phyloP scores from a whole-genome alignment of 306 rosid species.

The Ormosia semicastrata region DNA sequence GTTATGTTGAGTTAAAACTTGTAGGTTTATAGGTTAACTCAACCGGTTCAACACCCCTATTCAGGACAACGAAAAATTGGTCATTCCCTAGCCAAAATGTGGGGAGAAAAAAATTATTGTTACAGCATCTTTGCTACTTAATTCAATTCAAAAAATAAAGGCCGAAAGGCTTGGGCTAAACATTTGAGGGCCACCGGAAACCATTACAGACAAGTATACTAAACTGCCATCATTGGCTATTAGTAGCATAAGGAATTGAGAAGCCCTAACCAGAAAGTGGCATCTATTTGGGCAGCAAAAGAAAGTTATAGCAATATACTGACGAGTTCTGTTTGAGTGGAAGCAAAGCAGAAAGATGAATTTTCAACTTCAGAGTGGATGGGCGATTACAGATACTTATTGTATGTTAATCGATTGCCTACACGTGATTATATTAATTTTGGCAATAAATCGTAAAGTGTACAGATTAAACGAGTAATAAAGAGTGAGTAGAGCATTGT shows the following conservation, averaged over 20 bases:
- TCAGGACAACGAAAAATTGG: neutral
- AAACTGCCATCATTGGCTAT: constrained; percentile 16
- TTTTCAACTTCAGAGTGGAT: constrained; percentile 6
- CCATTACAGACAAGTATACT: neutral
- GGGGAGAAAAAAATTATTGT: neutral
- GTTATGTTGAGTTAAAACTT: too few relatives aligned
- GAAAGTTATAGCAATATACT: neutral
- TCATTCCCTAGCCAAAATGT: neutral
- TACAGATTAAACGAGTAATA: too few relatives aligned
- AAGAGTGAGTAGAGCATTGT: too few relatives aligned
- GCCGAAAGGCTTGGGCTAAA: neutral
- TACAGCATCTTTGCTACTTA: neutral
- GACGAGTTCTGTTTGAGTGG: neutral
- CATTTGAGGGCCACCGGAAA: neutral
- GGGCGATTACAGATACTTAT: neutral
- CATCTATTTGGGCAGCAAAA: constrained; percentile 3
- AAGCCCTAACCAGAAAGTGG: constrained; percentile 10
- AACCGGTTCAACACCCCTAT: too few relatives aligned
- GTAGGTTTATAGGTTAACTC: too few relatives aligned
- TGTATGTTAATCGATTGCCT: too few relatives aligned
- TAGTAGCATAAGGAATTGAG: neutral
- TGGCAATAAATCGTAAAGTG: too few relatives aligned
- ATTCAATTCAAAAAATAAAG: neutral
- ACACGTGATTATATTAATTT: too few relatives aligned
- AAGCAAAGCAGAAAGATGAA: constrained; percentile 11